A percentile compares a stretch with the other conserved stretches of the same genome.
phyloP scores from a whole-genome alignment of 306 rosid species.

The Fragaria vesca region DNA sequence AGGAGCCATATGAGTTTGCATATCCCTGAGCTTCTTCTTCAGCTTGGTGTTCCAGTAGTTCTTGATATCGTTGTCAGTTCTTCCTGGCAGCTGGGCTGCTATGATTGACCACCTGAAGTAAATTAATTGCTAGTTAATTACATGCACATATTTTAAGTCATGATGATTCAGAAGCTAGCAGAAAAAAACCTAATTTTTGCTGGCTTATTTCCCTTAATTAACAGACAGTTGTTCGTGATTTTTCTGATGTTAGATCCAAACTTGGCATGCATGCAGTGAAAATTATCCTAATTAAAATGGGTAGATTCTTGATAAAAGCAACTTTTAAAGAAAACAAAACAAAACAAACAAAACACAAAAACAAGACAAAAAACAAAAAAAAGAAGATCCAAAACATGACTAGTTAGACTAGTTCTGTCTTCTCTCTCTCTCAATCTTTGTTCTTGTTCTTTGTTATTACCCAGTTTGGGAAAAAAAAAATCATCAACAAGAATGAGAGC shows the following conservation, averaged over 20 bases:
- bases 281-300: conserved; percentile 22
- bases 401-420: background rate
- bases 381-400: background rate
- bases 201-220: background rate
- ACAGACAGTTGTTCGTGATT: conserved; percentile 24
- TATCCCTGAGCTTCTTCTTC: conserved; percentile 75
- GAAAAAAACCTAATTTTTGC: background rate
- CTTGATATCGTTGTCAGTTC: conserved; percentile 94
- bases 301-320: conserved; percentile 27
- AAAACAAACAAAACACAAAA: background rate
- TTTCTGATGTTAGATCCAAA: conserved; percentile 41
- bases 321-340: background rate
- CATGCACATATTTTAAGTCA: background rate
- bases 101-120: conserved; percentile 87
- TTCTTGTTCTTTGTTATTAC: conserved; percentile 15
- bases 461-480: conserved; percentile 22
- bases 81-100: conserved; percentile 85
- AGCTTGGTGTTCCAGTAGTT: conserved; percentile 98
- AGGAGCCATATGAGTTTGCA: conserved; percentile 29
- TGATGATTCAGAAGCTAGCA: conserved; percentile 6
- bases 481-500: conserved; percentile 11
- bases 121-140: background rate
- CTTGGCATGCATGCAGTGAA: conserved; percentile 40
- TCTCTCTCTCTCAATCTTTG: background rate
- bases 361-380: background rate